Evolutionary conservation across 148 eudicot genomes (phyloP).

Genomic region (Rhododendron griersonianum): DNA sequence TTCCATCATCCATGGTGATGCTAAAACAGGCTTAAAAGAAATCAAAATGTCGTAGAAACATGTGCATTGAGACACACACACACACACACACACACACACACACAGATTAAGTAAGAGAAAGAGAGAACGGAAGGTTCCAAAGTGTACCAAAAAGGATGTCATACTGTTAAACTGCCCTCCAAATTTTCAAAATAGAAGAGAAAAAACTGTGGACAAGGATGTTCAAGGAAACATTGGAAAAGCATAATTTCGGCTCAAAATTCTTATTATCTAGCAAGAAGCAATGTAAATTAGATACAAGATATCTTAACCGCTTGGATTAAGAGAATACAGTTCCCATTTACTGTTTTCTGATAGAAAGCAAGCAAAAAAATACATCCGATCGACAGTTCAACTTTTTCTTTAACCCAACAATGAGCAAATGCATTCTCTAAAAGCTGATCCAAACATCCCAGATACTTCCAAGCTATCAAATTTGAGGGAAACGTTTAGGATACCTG

Average conservation of each 20-base stretch:
- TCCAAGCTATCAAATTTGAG: not conserved
- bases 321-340: not conserved
- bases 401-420: not conserved
- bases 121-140: not conserved
- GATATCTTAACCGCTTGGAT: no score
- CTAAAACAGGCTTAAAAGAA: not conserved
- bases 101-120: not conserved
- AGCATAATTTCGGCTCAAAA: not conserved
- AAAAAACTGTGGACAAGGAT: not conserved
- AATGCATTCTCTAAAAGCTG: constrained; percentile 7
- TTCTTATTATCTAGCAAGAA: not conserved
- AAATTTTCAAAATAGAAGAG: not conserved
- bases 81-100: not conserved
- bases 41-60: not conserved
- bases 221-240: not conserved
- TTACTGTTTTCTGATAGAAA: not conserved
- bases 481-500: constrained; percentile 42
- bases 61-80: not conserved
- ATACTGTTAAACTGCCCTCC: not conserved
- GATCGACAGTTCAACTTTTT: not conserved
- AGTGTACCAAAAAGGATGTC: not conserved
- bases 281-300: not conserved
- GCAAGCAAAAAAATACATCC: not conserved
- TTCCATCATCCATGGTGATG: not conserved
- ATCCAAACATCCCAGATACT: not conserved